Evolutionary conservation across 495 filamentous ascomycete species (phyloP).

Genomic region (Aspergillus conjunctus): DNA sequence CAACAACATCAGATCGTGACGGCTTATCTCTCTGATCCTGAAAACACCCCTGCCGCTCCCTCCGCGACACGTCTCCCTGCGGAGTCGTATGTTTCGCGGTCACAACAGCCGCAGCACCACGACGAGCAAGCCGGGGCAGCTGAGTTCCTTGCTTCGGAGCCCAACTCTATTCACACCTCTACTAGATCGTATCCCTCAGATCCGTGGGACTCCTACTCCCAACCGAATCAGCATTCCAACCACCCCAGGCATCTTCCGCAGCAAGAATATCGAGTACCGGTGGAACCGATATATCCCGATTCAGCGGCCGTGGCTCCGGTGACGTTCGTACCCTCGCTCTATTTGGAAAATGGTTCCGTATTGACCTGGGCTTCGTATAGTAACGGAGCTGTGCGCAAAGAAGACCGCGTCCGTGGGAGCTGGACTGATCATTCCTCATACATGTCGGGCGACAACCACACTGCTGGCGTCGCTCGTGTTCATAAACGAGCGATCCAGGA

Average conservation of each 20-base stretch:
- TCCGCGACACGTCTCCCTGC: constrained; percentile 28
- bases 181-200: constrained; percentile 18
- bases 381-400: constrained; percentile 35
- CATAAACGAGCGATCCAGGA: constrained; percentile 35
- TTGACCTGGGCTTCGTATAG: constrained; percentile 34
- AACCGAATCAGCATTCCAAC: constrained; percentile 8
- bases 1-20: constrained; percentile 29
- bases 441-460: constrained; percentile 40
- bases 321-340: constrained; percentile 27
- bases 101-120: constrained; percentile 5
- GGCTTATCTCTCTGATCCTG: constrained; percentile 26
- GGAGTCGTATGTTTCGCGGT: constrained; percentile 23
- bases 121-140: constrained; percentile 8
- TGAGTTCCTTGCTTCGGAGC: constrained; percentile 16
- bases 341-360: constrained; percentile 28
- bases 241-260: constrained; percentile 8
- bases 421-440: constrained; percentile 46
- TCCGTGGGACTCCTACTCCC: constrained; percentile 19
- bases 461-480: constrained; percentile 29
- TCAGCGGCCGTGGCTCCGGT: constrained; percentile 19
- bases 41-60: constrained; percentile 24
- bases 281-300: constrained; percentile 20
- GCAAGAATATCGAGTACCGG: constrained; percentile 11
- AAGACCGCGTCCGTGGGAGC: constrained; percentile 38
- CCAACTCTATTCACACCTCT: constrained; percentile 14